Conservation (phyloP, 371 early-diverging fungal genomes). For the Zychaea mexicana region DNA sequence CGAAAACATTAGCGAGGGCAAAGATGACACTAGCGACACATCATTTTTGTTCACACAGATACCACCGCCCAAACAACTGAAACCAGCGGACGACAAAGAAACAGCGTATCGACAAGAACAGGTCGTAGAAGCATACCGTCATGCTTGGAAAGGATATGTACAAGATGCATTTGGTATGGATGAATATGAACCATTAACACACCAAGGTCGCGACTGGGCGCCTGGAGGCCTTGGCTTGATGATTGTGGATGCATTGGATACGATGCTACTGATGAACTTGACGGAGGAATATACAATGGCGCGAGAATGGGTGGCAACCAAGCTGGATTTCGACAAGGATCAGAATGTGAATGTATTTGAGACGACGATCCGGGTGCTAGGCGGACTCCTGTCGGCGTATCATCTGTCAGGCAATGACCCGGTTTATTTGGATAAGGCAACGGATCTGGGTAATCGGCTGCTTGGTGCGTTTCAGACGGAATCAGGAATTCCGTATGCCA, state of each 20-base stretch:
- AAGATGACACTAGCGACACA: background rate
- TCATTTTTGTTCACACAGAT: constrained; percentile 28
- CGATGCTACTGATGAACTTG: constrained; percentile 80
- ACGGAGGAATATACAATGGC: constrained; percentile 72
- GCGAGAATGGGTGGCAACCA: constrained; percentile 61
- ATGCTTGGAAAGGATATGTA: constrained; percentile 83
- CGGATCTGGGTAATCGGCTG: constrained; percentile 77
- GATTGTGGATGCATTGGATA: constrained; percentile 86
- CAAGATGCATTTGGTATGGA: constrained; percentile 82
- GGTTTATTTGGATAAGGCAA: constrained; percentile 71
- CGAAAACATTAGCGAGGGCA: constrained; percentile 5
- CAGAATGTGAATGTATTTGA: constrained; percentile 89
- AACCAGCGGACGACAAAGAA: constrained; percentile 13
- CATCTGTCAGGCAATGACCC: constrained; percentile 71
- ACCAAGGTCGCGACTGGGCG: constrained; percentile 53
- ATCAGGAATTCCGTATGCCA: constrained; percentile 79
- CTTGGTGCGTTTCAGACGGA: constrained; percentile 76
- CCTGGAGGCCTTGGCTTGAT: constrained; percentile 74
- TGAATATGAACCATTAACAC: constrained; percentile 79
- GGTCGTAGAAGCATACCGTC: constrained; percentile 58
- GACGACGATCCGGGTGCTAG: constrained; percentile 90
- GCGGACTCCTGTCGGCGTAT: constrained; percentile 86
- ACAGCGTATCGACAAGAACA: constrained; percentile 45
- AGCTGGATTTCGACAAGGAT: constrained; percentile 68
- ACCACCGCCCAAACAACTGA: constrained; percentile 22